Evolutionary conservation across 2,329 filamentous ascomycete genomes (phyloP).

Genomic region (Pseudogymnoascus verrucosus): DNA sequence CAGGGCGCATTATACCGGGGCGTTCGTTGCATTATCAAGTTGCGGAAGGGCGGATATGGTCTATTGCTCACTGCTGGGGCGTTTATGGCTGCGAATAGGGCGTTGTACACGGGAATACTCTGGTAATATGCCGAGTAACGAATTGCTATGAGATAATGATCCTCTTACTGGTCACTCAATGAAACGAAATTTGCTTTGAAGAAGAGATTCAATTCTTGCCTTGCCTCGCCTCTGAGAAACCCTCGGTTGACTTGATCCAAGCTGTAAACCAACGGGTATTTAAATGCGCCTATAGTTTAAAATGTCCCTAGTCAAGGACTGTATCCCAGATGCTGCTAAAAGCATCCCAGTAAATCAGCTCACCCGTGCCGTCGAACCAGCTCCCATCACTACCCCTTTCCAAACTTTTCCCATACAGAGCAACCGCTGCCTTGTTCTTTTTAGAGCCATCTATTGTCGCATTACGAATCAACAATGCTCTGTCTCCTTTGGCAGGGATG

Average conservation of each 20-base stretch:
- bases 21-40: slow-evolving; percentile 3
- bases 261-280: not conserved
- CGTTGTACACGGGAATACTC: not conserved
- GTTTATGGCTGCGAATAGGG: not conserved
- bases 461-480: not conserved
- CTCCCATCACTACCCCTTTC: not conserved
- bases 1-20: not conserved
- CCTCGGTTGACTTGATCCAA: not conserved
- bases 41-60: not conserved
- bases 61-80: not conserved
- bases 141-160: slow-evolving; percentile 1
- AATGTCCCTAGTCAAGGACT: not conserved
- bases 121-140: not conserved
- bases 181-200: not conserved
- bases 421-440: not conserved
- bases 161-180: not conserved
- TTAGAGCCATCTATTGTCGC: not conserved
- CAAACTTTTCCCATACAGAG: not conserved
- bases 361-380: not conserved
- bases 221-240: not conserved
- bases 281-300: not conserved
- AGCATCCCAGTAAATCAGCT: slow-evolving; percentile 2
- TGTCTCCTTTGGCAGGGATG: slow-evolving; percentile 10
- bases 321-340: not conserved
- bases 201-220: not conserved